These are phyloP conservation scores for Phytophthora hibernalis DNA, from an alignment of 352 stramenopile genomes.

Conservation along the genomic window DNA sequence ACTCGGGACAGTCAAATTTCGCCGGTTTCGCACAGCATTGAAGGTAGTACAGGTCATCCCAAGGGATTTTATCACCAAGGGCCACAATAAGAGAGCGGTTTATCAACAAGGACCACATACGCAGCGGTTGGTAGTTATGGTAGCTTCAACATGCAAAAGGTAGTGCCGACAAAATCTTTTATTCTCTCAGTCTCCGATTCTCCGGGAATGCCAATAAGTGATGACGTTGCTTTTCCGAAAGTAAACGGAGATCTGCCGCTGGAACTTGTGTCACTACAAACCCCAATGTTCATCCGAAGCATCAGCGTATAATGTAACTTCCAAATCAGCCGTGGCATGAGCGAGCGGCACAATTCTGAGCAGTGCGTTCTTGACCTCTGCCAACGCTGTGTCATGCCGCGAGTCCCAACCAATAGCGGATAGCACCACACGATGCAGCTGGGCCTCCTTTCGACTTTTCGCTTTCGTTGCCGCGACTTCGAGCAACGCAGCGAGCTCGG, in stretches of 20 bases:
- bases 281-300: conserved; percentile 12
- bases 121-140: no score
- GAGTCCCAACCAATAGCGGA: conserved; percentile 2
- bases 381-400: background rate
- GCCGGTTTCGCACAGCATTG: no score
- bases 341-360: conserved; percentile 16
- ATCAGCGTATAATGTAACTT: conserved; percentile 5
- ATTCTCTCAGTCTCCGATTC: no score
- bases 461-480: no score
- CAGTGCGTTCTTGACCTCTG: background rate
- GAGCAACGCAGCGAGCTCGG: background rate
- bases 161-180: no score
- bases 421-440: background rate
- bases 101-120: no score
- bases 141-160: no score
- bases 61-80: no score
- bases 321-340: background rate
- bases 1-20: no score
- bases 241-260: background rate
- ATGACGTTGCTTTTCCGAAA: conserved; percentile 10
- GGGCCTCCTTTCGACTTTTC: conserved; percentile 3
- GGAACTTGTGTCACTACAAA: conserved; percentile 1
- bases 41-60: no score
- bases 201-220: background rate
- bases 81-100: no score